Evolutionary conservation across 2,329 filamentous ascomycete genomes (phyloP).

Genomic region (Sporothrix luriei): DNA sequence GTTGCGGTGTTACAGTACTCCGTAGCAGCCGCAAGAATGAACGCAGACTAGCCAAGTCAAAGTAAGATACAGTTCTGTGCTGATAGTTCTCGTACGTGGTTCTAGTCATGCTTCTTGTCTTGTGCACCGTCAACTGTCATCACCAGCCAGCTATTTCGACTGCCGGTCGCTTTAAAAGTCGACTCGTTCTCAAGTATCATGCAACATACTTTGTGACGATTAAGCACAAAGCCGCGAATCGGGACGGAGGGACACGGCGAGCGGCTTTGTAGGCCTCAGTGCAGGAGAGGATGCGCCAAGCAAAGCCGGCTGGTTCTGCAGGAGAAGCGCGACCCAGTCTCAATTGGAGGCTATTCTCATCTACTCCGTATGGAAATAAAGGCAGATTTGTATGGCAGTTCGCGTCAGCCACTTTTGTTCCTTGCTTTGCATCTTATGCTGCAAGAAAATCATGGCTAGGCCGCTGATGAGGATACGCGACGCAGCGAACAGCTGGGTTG

Average conservation of each 20-base stretch:
- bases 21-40: not conserved
- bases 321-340: constrained; percentile 15
- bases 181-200: not conserved
- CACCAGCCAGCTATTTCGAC: not conserved
- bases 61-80: not conserved
- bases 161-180: not conserved
- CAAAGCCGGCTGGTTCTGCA: constrained; percentile 8
- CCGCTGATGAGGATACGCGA: constrained; percentile 20
- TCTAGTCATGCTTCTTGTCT: not conserved
- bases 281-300: constrained; percentile 7
- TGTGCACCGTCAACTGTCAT: not conserved
- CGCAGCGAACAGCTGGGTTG: not conserved
- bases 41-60: too few relatives aligned
- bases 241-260: constrained; percentile 1
- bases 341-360: not conserved
- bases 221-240: not conserved
- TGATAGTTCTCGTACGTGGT: not conserved
- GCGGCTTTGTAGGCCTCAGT: not conserved
- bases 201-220: not conserved
- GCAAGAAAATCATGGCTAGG: not conserved
- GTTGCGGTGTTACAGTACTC: not conserved
- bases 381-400: not conserved
- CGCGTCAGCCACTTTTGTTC: not conserved
- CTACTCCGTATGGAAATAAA: constrained; percentile 7
- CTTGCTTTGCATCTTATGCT: not conserved